Evolutionary conservation across 2,329 filamentous ascomycete species (phyloP).

Genomic region (Trichoderma koningii): DNA sequence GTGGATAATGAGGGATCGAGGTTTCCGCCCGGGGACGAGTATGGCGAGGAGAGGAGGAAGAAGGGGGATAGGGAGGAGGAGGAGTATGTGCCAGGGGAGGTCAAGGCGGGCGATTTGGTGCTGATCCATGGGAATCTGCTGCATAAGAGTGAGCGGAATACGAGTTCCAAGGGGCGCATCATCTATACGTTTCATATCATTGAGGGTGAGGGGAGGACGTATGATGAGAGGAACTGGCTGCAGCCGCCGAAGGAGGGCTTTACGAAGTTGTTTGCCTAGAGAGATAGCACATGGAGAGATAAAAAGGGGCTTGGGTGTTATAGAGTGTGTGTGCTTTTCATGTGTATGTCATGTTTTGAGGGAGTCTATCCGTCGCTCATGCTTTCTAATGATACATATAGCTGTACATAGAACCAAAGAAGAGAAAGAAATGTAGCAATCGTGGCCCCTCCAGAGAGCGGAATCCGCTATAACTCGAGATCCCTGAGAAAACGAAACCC

Average conservation of each 20-base stretch:
- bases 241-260: conserved; percentile 83
- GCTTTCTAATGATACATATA: conserved; percentile 24
- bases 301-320: background rate
- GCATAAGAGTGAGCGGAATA: conserved; percentile 95
- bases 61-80: conserved; percentile 42
- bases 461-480: conserved; percentile 7
- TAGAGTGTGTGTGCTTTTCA: background rate
- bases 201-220: conserved; percentile 71
- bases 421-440: background rate
- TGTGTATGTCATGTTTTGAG: conserved; percentile 9
- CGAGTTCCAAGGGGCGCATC: conserved; percentile 80
- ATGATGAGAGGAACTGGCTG: conserved; percentile 90
- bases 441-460: background rate
- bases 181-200: conserved; percentile 99
- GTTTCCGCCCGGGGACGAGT: conserved; percentile 61
- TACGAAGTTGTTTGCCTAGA: conserved; percentile 60
- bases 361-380: conserved; percentile 17
- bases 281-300: background rate
- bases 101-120: conserved; percentile 87
- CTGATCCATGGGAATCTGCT: conserved; percentile 93
- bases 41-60: conserved; percentile 47
- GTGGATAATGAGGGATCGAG: conserved; percentile 65
- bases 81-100: conserved; percentile 77
- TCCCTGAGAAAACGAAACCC: too few relatives aligned
- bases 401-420: background rate